Conservation (phyloP, 805 yeast species). For the Yarrowia yakushimensis region DNA sequence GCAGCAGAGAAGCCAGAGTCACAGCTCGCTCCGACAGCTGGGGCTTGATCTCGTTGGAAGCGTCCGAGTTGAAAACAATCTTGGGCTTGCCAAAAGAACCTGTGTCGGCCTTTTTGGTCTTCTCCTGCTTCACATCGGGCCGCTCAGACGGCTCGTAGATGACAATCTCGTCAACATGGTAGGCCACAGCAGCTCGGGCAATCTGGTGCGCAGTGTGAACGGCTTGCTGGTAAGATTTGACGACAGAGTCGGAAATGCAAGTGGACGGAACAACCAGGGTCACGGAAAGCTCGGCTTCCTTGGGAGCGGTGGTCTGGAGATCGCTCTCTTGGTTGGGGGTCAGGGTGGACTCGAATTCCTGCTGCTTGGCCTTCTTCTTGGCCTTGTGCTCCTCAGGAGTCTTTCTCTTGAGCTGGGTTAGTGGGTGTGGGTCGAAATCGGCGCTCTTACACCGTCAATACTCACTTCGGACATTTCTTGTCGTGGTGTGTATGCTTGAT, state of each 20-base stretch:
- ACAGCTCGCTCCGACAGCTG: slow-evolving; percentile 40
- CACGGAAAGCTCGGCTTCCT: background rate
- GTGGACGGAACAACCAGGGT: slow-evolving; percentile 55
- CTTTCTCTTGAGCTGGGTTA: slow-evolving; percentile 14
- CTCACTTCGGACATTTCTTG: slow-evolving; percentile 15
- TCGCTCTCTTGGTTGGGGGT: slow-evolving; percentile 11
- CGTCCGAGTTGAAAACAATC: slow-evolving; percentile 27
- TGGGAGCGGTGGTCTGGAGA: background rate
- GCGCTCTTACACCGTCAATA: background rate
- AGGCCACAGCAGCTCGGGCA: slow-evolving; percentile 68
- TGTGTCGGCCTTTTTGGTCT: slow-evolving; percentile 30
- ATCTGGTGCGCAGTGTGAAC: slow-evolving; percentile 73
- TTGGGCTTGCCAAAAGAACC: slow-evolving; percentile 37
- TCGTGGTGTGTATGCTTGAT: background rate
- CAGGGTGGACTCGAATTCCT: slow-evolving; percentile 4
- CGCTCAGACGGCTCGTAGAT: slow-evolving; percentile 52
- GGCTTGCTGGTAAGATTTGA: slow-evolving; percentile 66
- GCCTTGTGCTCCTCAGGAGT: slow-evolving; percentile 15
- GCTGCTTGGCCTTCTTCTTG: slow-evolving; percentile 13
- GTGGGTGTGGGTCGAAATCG: background rate
- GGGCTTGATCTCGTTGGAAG: slow-evolving; percentile 29
- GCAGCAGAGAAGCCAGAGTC: slow-evolving; percentile 65
- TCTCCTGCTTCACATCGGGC: slow-evolving; percentile 20
- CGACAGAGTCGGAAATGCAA: slow-evolving; percentile 51
- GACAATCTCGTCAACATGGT: slow-evolving; percentile 69